These are phyloP conservation scores for Metarhizium brunneum DNA, from an alignment of 2,329 filamentous ascomycete species.

Conservation along the genomic window DNA sequence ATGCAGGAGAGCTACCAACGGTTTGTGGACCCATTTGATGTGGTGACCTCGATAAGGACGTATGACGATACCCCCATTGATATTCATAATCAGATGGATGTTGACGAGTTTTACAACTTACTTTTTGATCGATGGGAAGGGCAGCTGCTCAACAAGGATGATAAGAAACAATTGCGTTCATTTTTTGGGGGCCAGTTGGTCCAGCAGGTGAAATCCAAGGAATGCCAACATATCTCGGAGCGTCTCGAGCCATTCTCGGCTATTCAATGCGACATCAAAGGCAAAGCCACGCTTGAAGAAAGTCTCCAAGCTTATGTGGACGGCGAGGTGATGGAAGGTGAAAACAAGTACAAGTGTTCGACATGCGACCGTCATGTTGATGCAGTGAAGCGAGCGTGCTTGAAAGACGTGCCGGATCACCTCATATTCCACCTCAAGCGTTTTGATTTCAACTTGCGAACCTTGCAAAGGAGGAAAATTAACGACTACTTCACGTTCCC, in stretches of 20 bases:
- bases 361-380: constrained; percentile 83
- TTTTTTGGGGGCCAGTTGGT: constrained; percentile 91
- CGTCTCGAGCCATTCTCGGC: constrained; percentile 84
- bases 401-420: constrained; percentile 89
- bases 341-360: constrained; percentile 97
- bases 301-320: constrained; percentile 93
- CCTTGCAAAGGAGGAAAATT: constrained; percentile 79
- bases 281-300: constrained; percentile 73
- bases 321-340: constrained; percentile 93
- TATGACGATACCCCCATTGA: constrained; percentile 80
- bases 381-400: constrained; percentile 83
- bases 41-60: constrained; percentile 69
- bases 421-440: constrained; percentile 91
- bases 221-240: constrained; percentile 90
- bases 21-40: constrained; percentile 60
- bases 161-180: constrained; percentile 63
- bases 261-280: constrained; percentile 93
- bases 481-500: constrained; percentile 94
- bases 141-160: constrained; percentile 59
- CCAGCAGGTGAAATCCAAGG: constrained; percentile 90
- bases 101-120: constrained; percentile 94
- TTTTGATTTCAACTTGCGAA: constrained; percentile 72
- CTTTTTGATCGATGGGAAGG: constrained; percentile 87
- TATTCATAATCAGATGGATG: constrained; percentile 89
- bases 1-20: constrained; percentile 78